Percentiles rank a stretch among this genome's conserved stretches.
These are phyloP conservation scores for Kwoniella sp. DNA, from an alignment of 768 basidiomycete genomes.

Conservation along the genomic window DNA sequence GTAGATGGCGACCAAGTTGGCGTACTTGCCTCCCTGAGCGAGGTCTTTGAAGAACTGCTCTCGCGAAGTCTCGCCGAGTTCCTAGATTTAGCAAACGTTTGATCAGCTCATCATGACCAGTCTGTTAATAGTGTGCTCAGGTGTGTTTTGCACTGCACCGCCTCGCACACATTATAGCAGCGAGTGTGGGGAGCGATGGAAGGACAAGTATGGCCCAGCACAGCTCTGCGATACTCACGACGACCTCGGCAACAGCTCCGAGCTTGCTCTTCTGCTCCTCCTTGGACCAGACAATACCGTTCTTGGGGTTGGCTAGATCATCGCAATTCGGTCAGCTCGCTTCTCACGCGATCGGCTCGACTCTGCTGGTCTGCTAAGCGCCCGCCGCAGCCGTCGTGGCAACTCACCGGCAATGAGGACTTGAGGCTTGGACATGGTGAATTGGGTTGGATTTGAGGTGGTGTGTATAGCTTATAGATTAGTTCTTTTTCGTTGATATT, in stretches of 20 bases:
- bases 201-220: no score
- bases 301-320: slow-evolving; percentile 46
- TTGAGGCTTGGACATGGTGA: slow-evolving; percentile 51
- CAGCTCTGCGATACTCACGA: slow-evolving; percentile 62
- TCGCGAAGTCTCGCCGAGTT: slow-evolving; percentile 66
- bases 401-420: slow-evolving; percentile 50
- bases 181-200: no score
- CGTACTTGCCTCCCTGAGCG: slow-evolving; percentile 66
- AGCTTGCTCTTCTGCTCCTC: slow-evolving; percentile 71
- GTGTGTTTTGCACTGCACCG: no score
- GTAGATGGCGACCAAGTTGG: slow-evolving; percentile 73
- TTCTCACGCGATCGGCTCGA: no score
- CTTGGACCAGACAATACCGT: slow-evolving; percentile 75
- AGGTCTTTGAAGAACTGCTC: slow-evolving; percentile 71
- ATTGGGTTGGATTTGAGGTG: no score
- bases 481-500: no score
- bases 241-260: slow-evolving; percentile 69
- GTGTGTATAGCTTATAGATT: no score
- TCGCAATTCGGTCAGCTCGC: no score
- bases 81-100: slow-evolving; percentile 52
- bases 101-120: neutral
- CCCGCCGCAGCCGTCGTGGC: neutral
- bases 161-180: neutral
- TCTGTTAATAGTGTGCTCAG: no score
- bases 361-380: no score